These are phyloP conservation scores for Aspergillus sp. DNA, from an alignment of 2,329 filamentous ascomycete genomes.

Conservation along the genomic window DNA sequence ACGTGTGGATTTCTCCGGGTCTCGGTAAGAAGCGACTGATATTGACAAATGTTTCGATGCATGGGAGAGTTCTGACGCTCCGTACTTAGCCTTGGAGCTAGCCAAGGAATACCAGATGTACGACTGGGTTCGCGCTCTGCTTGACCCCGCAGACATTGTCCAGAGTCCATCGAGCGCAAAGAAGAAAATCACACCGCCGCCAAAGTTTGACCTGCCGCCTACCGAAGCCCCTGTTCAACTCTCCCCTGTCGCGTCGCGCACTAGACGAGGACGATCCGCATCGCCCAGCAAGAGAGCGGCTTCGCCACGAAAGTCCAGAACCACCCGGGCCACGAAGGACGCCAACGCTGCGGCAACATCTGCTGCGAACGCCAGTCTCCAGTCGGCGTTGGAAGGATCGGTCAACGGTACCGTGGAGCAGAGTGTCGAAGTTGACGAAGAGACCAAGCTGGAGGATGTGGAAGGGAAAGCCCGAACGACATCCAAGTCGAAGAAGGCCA, in stretches of 20 bases:
- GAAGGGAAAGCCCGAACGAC: slow-evolving; percentile 21
- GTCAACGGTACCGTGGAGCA: slow-evolving; percentile 18
- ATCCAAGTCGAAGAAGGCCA: slow-evolving; percentile 14
- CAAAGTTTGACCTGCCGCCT: slow-evolving; percentile 59
- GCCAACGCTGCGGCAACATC: slow-evolving; percentile 42
- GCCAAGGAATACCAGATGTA: slow-evolving; percentile 80
- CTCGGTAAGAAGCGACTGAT: slow-evolving; percentile 42
- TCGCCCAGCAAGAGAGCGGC: slow-evolving; percentile 46
- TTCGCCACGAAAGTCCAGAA: slow-evolving; percentile 48
- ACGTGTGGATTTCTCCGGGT: slow-evolving; percentile 86
- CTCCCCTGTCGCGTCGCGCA: slow-evolving; percentile 29
- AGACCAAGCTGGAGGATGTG: slow-evolving; percentile 11
- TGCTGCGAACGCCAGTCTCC: slow-evolving; percentile 41
- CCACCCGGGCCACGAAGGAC: slow-evolving; percentile 42
- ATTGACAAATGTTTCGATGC: background rate
- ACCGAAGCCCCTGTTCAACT: slow-evolving; percentile 30
- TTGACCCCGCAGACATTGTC: slow-evolving; percentile 76
- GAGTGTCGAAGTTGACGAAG: slow-evolving; percentile 21
- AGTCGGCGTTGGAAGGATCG: slow-evolving; percentile 38
- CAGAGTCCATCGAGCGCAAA: slow-evolving; percentile 58
- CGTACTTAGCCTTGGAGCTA: slow-evolving; percentile 60
- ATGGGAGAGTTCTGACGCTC: slow-evolving; percentile 4
- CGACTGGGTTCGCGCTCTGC: slow-evolving; percentile 82
- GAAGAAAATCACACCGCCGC: slow-evolving; percentile 72
- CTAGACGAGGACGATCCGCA: slow-evolving; percentile 52